These are phyloP conservation scores for Salix udensis DNA, from an alignment of 345 rosid genomes.

Conservation along the genomic window DNA sequence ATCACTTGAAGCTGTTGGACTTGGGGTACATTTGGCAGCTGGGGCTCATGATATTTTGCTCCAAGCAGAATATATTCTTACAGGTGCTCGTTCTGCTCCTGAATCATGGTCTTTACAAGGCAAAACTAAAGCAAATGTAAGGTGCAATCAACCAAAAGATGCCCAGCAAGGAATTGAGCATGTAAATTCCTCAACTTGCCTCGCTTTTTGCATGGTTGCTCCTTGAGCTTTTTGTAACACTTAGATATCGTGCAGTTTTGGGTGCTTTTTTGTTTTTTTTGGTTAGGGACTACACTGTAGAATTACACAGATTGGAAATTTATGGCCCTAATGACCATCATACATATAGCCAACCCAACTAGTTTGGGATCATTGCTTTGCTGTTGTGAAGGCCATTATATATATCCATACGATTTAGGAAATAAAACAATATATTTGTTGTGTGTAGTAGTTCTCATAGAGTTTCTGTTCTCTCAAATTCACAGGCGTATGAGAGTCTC, in stretches of 20 bases:
- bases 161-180: conserved; percentile 84
- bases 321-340: too few species aligned
- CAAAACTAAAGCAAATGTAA: conserved; percentile 50
- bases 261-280: neutral
- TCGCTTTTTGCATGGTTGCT: too few species aligned
- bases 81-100: conserved; percentile 45
- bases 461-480: conserved; percentile 16
- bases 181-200: conserved; percentile 36
- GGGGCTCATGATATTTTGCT: conserved; percentile 77
- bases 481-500: conserved; percentile 75
- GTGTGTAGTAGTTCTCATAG: too few species aligned
- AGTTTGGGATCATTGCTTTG: too few species aligned
- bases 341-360: too few species aligned
- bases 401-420: too few species aligned
- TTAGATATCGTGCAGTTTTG: too few species aligned
- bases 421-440: too few species aligned
- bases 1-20: conserved; percentile 90
- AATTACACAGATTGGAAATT: too few species aligned
- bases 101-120: conserved; percentile 43
- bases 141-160: conserved; percentile 77
- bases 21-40: conserved; percentile 94
- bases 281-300: neutral
- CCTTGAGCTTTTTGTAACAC: too few species aligned
- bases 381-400: too few species aligned
- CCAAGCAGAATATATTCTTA: conserved; percentile 64